Evolutionary conservation across 257 asterid species (phyloP).

Genomic region (Lavandula angustifolia): DNA sequence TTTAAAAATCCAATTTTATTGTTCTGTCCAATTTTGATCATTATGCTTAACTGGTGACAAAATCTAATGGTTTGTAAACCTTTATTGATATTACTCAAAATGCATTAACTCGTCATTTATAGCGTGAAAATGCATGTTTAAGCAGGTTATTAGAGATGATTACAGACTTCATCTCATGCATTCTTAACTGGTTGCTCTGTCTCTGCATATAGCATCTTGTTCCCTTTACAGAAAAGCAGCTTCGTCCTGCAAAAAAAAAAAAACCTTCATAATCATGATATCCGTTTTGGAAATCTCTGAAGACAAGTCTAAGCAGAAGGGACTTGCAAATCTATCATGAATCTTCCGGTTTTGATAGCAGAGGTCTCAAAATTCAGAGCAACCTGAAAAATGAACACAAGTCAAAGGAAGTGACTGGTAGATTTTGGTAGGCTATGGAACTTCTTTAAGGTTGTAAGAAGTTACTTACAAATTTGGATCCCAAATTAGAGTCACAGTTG

Average conservation of each 20-base stretch:
- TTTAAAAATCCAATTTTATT: not conserved
- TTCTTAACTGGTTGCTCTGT: constrained; percentile 23
- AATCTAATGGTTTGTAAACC: no score
- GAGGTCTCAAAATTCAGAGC: constrained; percentile 23
- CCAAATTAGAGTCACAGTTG: constrained; percentile 19
- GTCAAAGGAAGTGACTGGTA: no score
- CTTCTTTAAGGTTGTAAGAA: constrained; percentile 8
- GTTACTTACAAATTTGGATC: constrained; percentile 23
- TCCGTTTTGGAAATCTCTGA: not conserved
- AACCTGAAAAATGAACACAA: constrained; percentile 20
- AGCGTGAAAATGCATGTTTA: no score
- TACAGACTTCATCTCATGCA: constrained; percentile 20
- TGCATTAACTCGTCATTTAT: no score
- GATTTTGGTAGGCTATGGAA: not conserved
- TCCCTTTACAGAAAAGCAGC: constrained; percentile 28
- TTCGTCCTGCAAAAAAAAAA: constrained; percentile 20
- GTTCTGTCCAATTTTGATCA: not conserved
- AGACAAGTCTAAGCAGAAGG: not conserved
- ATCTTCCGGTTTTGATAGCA: constrained; percentile 31
- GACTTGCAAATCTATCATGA: constrained; percentile 28
- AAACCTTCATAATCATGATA: not conserved
- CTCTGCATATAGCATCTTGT: constrained; percentile 28
- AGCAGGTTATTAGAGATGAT: no score
- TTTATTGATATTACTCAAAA: no score
- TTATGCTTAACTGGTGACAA: not conserved